Evolutionary conservation across 371 early-diverging fungal genomes (phyloP).

Genomic region (Mucor ambiguus): DNA sequence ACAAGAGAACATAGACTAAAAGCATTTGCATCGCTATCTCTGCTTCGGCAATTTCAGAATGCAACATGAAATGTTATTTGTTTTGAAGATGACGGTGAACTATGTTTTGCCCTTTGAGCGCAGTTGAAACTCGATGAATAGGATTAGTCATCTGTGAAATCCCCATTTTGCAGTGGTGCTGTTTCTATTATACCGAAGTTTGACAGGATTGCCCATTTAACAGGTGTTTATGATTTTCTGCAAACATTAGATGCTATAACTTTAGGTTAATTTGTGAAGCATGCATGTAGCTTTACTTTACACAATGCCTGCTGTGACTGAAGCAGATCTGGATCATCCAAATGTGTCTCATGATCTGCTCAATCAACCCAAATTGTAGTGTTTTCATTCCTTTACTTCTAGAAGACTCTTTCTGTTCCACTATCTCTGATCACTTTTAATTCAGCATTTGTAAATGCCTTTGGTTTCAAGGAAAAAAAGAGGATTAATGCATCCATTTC

Average conservation of each 20-base stretch:
- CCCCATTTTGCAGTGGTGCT: neutral
- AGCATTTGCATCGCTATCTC: too few species aligned
- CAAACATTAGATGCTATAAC: too few species aligned
- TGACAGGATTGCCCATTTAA: neutral
- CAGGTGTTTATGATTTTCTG: too few species aligned
- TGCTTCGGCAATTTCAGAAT: neutral
- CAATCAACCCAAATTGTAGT: neutral
- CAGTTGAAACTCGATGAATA: neutral
- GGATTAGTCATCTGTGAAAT: neutral
- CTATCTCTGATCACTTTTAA: neutral
- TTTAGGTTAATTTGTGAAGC: too few species aligned
- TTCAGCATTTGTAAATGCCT: neutral
- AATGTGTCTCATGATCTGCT: neutral
- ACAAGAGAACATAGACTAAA: too few species aligned
- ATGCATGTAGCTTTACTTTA: neutral
- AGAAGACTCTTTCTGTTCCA: too few species aligned
- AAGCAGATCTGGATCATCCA: neutral
- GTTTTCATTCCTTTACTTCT: too few species aligned
- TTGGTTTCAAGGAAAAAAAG: neutral
- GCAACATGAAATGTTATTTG: neutral
- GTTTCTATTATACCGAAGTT: neutral
- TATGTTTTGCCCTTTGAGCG: neutral
- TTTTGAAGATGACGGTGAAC: neutral
- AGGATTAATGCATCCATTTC: neutral
- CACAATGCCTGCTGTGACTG: neutral